These are phyloP conservation scores for Starmerella cellae DNA, from an alignment of 805 yeast genomes.

Conservation along the genomic window DNA sequence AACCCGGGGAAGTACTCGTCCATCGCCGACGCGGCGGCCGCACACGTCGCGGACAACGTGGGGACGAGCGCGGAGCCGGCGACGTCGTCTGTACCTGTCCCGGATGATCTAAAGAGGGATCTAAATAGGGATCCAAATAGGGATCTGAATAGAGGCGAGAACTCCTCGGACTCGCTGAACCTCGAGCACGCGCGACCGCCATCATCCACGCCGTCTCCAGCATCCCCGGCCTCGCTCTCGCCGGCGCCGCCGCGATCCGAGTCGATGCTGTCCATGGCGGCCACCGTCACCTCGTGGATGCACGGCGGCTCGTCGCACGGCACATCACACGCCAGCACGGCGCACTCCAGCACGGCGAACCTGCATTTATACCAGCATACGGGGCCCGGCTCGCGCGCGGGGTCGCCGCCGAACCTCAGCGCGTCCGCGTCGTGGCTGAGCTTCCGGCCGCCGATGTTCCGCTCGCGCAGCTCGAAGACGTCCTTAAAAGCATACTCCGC, in stretches of 20 bases:
- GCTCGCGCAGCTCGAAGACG: constrained; percentile 9
- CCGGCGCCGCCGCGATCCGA: not conserved
- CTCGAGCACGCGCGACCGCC: not conserved
- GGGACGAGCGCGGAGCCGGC: not conserved
- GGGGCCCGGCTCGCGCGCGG: not conserved
- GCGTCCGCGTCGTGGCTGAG: constrained; percentile 3
- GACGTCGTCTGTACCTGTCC: not conserved
- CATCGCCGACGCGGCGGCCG: constrained; percentile 14
- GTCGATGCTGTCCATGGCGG: not conserved
- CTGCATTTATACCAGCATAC: not conserved
- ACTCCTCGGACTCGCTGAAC: not conserved
- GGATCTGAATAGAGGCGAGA: no score
- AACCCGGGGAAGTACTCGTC: constrained; percentile 21
- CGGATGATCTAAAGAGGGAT: no score
- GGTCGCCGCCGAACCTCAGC: not conserved
- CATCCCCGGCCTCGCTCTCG: not conserved
- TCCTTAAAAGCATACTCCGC: not conserved
- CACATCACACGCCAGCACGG: not conserved
- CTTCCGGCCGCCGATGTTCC: constrained; percentile 13
- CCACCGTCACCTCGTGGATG: not conserved
- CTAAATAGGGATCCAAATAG: no score
- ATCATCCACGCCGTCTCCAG: not conserved
- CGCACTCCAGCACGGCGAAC: not conserved
- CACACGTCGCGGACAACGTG: constrained; percentile 2
- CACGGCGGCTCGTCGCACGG: not conserved